A percentile compares a stretch with the other conserved stretches of the same genome.
Evolutionary conservation across 352 stramenopile species (phyloP).

Genomic region (Phytophthora podocarpi): DNA sequence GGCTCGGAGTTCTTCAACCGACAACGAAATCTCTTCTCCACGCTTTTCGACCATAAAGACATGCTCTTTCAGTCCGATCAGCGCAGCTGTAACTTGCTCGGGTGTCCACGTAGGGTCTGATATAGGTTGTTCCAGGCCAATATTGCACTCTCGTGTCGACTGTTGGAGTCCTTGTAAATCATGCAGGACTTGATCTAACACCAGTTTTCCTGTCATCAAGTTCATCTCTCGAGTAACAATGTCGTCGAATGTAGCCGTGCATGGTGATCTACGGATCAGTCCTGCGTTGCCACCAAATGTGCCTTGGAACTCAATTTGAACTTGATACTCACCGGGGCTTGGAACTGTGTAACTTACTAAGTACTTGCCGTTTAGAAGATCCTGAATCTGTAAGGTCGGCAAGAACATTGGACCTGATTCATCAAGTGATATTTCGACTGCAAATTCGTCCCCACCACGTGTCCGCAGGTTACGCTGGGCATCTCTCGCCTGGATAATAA

Average conservation of each 20-base stretch:
- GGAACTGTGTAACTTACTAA: slow-evolving; percentile 91
- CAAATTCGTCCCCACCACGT: slow-evolving; percentile 94
- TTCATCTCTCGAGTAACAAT: slow-evolving; percentile 84
- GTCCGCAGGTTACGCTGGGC: slow-evolving; percentile 75
- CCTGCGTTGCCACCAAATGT: slow-evolving; percentile 92
- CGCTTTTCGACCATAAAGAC: slow-evolving; percentile 82
- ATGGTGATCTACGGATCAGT: slow-evolving; percentile 91
- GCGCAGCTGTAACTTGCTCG: slow-evolving; percentile 61
- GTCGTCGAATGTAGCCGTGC: slow-evolving; percentile 80
- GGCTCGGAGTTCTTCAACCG: slow-evolving; percentile 70
- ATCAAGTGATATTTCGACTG: slow-evolving; percentile 65
- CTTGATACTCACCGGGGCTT: slow-evolving; percentile 79
- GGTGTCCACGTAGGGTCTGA: slow-evolving; percentile 61
- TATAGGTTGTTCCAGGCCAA: slow-evolving; percentile 74
- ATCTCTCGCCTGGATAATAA: slow-evolving; percentile 89
- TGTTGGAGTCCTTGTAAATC: slow-evolving; percentile 69
- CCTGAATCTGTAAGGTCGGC: slow-evolving; percentile 68
- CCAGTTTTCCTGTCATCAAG: slow-evolving; percentile 80
- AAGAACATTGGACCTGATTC: slow-evolving; percentile 58
- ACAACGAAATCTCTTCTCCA: slow-evolving; percentile 60
- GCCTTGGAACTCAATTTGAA: slow-evolving; percentile 91
- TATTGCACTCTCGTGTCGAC: slow-evolving; percentile 68
- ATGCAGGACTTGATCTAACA: slow-evolving; percentile 70
- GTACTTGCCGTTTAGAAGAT: slow-evolving; percentile 94
- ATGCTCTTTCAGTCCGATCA: slow-evolving; percentile 80